Conservation (phyloP, 805 yeast species). For the Cyberlindnera subsufficiens region DNA sequence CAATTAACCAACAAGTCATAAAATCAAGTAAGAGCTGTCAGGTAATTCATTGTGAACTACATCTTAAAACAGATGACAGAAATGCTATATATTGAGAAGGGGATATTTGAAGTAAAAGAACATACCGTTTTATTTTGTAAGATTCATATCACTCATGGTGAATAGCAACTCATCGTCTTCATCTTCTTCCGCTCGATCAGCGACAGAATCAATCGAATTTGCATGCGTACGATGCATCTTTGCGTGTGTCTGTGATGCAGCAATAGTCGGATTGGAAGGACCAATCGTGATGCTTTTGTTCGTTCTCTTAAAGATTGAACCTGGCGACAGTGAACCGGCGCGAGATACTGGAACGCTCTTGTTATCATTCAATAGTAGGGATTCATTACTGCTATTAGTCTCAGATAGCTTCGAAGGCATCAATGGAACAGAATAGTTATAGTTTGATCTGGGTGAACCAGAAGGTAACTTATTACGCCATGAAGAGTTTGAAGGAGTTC, state of each 20-base stretch:
- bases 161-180: conserved; percentile 65
- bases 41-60: no score
- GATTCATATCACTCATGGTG: conserved; percentile 71
- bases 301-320: conserved; percentile 11
- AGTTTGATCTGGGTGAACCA: conserved; percentile 27
- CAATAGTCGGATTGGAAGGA: conserved; percentile 28
- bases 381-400: conserved; percentile 18
- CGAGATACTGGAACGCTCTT: conserved; percentile 12
- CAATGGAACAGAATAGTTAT: conserved; percentile 12
- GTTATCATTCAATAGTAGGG: conserved; percentile 9
- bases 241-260: conserved; percentile 26
- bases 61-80: no score
- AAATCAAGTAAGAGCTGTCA: no score
- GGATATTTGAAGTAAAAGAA: neutral
- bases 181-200: conserved; percentile 30
- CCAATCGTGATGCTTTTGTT: conserved; percentile 18
- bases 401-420: conserved; percentile 27
- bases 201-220: conserved; percentile 1
- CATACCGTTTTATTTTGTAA: conserved; percentile 18
- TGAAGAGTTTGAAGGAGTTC: conserved; percentile 4
- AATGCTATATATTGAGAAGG: no score
- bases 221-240: conserved; percentile 19
- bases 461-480: conserved; percentile 19
- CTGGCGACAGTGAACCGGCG: conserved; percentile 17
- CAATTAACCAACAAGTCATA: no score